These are phyloP conservation scores for Pseudogymnoascus pannorum DNA, from an alignment of 2,329 filamentous ascomycete species.

Conservation along the genomic window DNA sequence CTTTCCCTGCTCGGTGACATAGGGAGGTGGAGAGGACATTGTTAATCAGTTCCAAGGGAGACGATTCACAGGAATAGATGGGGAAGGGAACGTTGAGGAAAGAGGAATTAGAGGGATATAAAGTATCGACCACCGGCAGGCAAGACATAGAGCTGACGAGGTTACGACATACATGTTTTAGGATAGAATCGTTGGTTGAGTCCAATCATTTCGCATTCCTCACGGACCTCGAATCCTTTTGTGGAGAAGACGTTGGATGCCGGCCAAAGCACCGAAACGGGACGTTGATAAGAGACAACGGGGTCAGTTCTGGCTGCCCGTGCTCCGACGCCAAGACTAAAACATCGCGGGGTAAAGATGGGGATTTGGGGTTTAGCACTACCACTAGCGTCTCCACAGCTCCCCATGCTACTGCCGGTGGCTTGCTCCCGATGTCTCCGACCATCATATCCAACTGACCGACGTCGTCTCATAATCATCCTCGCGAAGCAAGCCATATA, in stretches of 20 bases:
- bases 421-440: neutral
- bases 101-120: neutral
- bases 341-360: neutral
- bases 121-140: neutral
- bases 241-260: neutral
- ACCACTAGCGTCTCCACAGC: neutral
- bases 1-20: neutral
- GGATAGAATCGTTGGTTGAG: neutral
- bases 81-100: neutral
- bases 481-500: too few relatives aligned
- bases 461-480: neutral
- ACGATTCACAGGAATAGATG: neutral
- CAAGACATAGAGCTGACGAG: neutral
- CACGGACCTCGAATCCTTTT: neutral
- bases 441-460: neutral
- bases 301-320: neutral
- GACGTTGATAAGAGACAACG: neutral
- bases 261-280: neutral
- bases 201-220: neutral
- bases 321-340: neutral
- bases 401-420: neutral
- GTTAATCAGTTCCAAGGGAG: neutral
- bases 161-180: neutral
- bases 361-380: neutral
- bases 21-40: neutral